Conservation (phyloP, 1,139 yeast genomes). For the Pichia kudriavzevii region DNA sequence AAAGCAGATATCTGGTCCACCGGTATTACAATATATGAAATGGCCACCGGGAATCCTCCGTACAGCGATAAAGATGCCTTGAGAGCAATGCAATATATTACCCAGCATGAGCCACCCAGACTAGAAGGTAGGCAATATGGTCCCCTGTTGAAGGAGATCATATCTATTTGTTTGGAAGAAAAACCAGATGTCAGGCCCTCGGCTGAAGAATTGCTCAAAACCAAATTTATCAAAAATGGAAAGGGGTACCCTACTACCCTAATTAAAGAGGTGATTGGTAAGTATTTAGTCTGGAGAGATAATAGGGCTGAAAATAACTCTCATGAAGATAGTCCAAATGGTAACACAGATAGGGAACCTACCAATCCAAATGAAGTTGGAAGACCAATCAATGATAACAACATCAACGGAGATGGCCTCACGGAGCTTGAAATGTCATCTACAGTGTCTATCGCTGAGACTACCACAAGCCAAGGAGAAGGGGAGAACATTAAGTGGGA, state of each 20-base stretch:
- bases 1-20: slow-evolving; percentile 95
- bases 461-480: slow-evolving; percentile 10
- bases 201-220: slow-evolving; percentile 76
- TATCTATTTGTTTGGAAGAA: slow-evolving; percentile 89
- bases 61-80: slow-evolving; percentile 91
- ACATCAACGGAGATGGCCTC: too few species aligned
- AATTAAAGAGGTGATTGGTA: slow-evolving; percentile 68
- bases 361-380: neutral
- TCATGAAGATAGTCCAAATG: slow-evolving; percentile 20
- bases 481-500: slow-evolving; percentile 61
- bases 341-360: neutral
- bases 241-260: slow-evolving; percentile 51
- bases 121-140: slow-evolving; percentile 86
- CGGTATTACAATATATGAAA: slow-evolving; percentile 89
- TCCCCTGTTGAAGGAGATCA: slow-evolving; percentile 68
- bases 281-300: slow-evolving; percentile 79
- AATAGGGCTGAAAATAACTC: slow-evolving; percentile 27
- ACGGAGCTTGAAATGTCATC: too few species aligned
- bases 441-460: slow-evolving; percentile 5
- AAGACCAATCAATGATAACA: neutral
- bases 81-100: slow-evolving; percentile 90
- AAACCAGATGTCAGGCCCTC: slow-evolving; percentile 81
- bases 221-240: slow-evolving; percentile 61
- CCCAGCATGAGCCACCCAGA: slow-evolving; percentile 90
- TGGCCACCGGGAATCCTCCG: slow-evolving; percentile 97